Conservation (phyloP, 129 eudicot genomes). For the Helianthus tuberosus region DNA sequence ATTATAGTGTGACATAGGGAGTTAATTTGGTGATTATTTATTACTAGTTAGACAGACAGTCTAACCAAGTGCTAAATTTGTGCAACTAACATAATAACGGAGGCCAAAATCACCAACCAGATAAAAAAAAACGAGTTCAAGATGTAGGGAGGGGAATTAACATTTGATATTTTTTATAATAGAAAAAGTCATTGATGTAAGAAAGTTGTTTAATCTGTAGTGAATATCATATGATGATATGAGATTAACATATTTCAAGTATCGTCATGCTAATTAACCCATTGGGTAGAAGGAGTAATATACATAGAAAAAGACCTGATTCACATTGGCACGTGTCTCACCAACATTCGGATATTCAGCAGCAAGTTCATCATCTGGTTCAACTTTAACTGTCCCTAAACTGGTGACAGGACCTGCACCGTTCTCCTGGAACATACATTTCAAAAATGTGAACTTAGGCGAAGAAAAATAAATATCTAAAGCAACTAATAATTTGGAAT, state of each 20-base stretch:
- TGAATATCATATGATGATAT: background rate
- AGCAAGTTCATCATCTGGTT: slow-evolving; percentile 17
- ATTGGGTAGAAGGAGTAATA: background rate
- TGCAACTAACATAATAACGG: background rate
- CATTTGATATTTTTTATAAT: background rate
- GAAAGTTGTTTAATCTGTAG: background rate
- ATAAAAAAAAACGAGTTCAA: background rate
- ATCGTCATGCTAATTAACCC: background rate
- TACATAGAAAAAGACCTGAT: slow-evolving; percentile 23
- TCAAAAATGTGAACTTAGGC: background rate
- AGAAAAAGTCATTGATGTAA: background rate
- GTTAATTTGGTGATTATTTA: background rate
- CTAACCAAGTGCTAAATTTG: slow-evolving; percentile 5
- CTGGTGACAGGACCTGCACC: slow-evolving; percentile 14
- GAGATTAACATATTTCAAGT: slow-evolving; percentile 6
- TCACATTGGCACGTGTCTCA: slow-evolving; percentile 15
- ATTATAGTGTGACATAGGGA: background rate
- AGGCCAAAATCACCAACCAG: slow-evolving; percentile 8
- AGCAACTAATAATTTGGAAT: slow-evolving; percentile 1
- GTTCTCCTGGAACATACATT: slow-evolving; percentile 9
- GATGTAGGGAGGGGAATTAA: background rate
- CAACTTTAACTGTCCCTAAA: slow-evolving; percentile 20
- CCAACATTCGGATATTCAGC: slow-evolving; percentile 4
- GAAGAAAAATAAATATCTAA: background rate
- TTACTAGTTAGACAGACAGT: background rate